Evolutionary conservation across 805 yeast species (phyloP).

Genomic region (Cyberlindnera mississippiensis): DNA sequence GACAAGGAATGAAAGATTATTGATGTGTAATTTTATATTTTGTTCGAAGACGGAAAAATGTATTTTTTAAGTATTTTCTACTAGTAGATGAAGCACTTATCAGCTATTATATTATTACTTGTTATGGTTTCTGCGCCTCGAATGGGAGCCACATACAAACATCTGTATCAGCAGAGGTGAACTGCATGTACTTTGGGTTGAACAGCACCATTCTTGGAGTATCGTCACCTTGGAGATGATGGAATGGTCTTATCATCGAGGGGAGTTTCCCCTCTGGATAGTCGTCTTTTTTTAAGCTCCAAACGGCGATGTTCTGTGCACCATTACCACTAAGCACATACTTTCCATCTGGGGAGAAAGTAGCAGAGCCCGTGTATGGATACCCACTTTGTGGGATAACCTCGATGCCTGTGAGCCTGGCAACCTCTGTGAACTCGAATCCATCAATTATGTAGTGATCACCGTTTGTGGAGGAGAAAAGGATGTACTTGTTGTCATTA

Average conservation of each 20-base stretch:
- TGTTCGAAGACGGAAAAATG: too few species aligned
- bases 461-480: constrained; percentile 54
- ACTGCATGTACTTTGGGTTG: constrained; percentile 35
- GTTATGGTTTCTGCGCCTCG: too few species aligned
- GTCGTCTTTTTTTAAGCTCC: constrained; percentile 46
- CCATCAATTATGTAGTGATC: constrained; percentile 67
- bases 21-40: too few species aligned
- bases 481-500: constrained; percentile 63
- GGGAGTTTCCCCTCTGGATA: constrained; percentile 25
- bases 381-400: constrained; percentile 37
- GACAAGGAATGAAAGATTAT: background rate
- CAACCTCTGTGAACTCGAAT: constrained; percentile 51
- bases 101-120: constrained; percentile 38
- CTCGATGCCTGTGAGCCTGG: constrained; percentile 44
- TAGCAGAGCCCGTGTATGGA: constrained; percentile 52
- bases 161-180: constrained; percentile 22
- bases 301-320: constrained; percentile 39
- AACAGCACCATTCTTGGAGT: constrained; percentile 38
- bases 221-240: constrained; percentile 26
- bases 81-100: too few species aligned
- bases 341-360: constrained; percentile 66
- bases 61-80: too few species aligned
- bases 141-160: constrained; percentile 40
- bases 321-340: constrained; percentile 59
- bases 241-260: constrained; percentile 21